Evolutionary conservation across 495 filamentous ascomycete species (phyloP).

Genomic region (Hypoxylon fuscum): DNA sequence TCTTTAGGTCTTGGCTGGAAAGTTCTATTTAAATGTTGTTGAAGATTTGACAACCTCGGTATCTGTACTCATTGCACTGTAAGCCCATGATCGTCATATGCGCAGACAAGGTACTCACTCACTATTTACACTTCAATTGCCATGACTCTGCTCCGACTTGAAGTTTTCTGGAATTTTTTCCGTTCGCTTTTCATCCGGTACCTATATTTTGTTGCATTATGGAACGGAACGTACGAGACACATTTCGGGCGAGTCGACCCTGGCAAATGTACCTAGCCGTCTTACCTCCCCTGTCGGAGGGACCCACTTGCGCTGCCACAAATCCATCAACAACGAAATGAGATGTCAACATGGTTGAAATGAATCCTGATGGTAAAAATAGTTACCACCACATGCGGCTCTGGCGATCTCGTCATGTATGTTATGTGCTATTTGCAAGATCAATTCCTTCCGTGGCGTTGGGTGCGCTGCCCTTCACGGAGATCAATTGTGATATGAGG

Average conservation of each 20-base stretch:
- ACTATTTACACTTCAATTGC: neutral
- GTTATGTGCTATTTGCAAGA: neutral
- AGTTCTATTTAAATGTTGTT: neutral
- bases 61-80: too few relatives aligned
- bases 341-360: neutral
- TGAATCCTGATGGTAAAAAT: conserved; percentile 8
- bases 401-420: neutral
- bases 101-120: neutral
- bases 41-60: neutral
- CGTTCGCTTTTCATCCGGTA: neutral
- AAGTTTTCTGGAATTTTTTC: neutral
- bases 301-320: conserved; percentile 6
- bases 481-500: neutral
- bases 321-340: conserved; percentile 16
- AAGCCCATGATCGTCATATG: neutral
- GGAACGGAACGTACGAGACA: too few relatives aligned
- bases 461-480: neutral
- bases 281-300: neutral
- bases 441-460: neutral
- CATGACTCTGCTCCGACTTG: neutral
- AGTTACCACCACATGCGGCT: neutral
- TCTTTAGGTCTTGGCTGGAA: neutral
- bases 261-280: too few relatives aligned
- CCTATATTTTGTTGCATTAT: neutral
- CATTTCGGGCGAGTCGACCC: neutral